Conservation (phyloP, 1,284 basidiomycete genomes). For the Fomes fomentarius region DNA sequence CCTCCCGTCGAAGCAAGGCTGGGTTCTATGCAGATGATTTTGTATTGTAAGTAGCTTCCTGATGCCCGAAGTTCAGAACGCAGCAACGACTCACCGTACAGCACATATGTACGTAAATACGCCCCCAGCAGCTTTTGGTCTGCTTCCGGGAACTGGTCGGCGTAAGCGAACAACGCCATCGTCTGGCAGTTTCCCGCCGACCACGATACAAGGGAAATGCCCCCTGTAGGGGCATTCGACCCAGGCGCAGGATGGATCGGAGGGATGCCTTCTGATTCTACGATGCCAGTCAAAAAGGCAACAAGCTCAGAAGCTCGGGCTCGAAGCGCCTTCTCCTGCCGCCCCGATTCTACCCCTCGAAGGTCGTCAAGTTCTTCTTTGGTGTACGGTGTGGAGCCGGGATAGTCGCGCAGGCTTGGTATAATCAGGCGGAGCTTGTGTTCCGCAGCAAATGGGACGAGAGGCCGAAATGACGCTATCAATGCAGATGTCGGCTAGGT, state of each 20-base stretch:
- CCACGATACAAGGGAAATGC: slow-evolving; percentile 33
- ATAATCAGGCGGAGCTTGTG: no score
- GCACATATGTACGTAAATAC: slow-evolving; percentile 29
- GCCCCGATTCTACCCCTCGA: slow-evolving; percentile 12
- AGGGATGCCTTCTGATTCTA: slow-evolving; percentile 27
- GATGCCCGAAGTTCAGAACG: neutral
- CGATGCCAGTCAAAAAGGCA: slow-evolving; percentile 31
- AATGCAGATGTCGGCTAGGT: neutral
- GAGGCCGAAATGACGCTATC: slow-evolving; percentile 30
- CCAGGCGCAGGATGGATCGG: slow-evolving; percentile 9
- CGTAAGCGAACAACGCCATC: slow-evolving; percentile 28
- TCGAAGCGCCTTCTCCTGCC: slow-evolving; percentile 21
- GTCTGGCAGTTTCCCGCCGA: slow-evolving; percentile 28
- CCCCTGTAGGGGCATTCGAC: slow-evolving; percentile 17
- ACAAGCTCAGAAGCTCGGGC: slow-evolving; percentile 30
- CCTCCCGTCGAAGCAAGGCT: slow-evolving; percentile 4
- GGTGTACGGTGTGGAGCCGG: slow-evolving; percentile 30
- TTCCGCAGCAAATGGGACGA: slow-evolving; percentile 29
- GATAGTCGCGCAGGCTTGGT: slow-evolving; percentile 38
- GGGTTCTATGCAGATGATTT: slow-evolving; percentile 1
- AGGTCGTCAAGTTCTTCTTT: slow-evolving; percentile 31
- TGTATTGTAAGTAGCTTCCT: no score
- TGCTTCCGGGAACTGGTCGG: slow-evolving; percentile 22
- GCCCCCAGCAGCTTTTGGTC: slow-evolving; percentile 15
- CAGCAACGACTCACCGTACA: slow-evolving; percentile 25